Base-by-base conservation (phyloP, 306 rosid species). In the Pyrus pyrifolia region DNA sequence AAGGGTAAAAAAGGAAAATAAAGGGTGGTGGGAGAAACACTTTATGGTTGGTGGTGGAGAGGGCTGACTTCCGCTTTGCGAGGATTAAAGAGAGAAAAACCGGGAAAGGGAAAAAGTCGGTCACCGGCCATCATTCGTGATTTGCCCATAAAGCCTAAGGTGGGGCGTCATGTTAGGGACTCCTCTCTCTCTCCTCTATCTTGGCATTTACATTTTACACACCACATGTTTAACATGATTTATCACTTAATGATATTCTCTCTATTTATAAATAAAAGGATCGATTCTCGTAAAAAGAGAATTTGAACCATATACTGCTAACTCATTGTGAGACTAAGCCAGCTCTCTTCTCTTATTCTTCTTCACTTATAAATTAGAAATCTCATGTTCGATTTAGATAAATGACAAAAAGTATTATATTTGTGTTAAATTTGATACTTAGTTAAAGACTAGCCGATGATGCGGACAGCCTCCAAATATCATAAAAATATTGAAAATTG, bases 41-140 rank as follows among this genome's bases (percentile, higher is more conserved):
- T 61, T 42, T 57, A 64, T 84, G 86, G 83, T 61, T 85, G 91
- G 89, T 74, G 70, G 79, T 44, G 85, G 83, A 76, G 84, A 21
- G 58, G 67, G 85, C 82, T 84, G 86, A 88, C 73, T 82, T 81
- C 89, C 91, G 89, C 76, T 73, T 67, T 83, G 86, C 61, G 72
- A 83, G 94, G 93, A 73, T 70, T 75, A 76, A 70, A 65, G 68
- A 70, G 86, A 79, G 66, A 76, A 69, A 79, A 11, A 7, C 21
- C 11, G 22, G 44, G 55, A 55, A 27, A 30, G 68, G 14, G 59
- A 76, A 85, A 77, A 73, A 88, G 92, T 76, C 80, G 88, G 88
- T 75, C 83, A 84, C 91, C 89, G 87, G 80, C 93, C 82, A 80
- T 81, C 65, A 81, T 75, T 83, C 84, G 59, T 75, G 65, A 38